phyloP scores from a whole-genome alignment of 1,284 basidiomycete genomes.

The Violaceomyces palustris region DNA sequence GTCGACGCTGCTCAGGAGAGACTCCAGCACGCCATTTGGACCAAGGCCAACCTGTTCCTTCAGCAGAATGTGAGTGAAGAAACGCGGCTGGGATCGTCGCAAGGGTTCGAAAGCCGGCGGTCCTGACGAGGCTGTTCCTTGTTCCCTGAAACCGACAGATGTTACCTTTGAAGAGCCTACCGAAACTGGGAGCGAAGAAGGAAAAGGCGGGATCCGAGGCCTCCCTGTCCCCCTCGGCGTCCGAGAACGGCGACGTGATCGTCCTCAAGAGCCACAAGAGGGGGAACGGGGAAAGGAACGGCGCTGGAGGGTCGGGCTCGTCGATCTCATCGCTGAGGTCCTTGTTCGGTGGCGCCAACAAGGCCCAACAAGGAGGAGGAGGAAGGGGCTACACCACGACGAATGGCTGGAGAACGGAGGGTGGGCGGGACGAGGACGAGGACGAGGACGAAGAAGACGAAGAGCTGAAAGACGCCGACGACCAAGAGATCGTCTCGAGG shows the following conservation, averaged over 20 bases:
- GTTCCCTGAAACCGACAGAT: too few species aligned
- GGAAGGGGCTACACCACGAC: conserved; percentile 3
- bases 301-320: conserved; percentile 10
- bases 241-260: background rate
- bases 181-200: conserved; percentile 59
- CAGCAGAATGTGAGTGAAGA: conserved; percentile 74
- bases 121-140: conserved; percentile 50
- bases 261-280: too few species aligned
- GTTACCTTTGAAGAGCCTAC: conserved; percentile 59
- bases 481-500: conserved; percentile 19
- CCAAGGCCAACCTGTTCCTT: conserved; percentile 73
- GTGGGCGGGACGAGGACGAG: conserved; percentile 1
- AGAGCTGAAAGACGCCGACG: conserved; percentile 3
- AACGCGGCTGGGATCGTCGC: background rate
- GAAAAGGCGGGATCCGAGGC: too few species aligned
- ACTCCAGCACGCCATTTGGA: conserved; percentile 74
- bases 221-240: conserved; percentile 1
- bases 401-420: conserved; percentile 1
- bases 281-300: background rate
- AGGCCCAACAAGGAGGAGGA: background rate
- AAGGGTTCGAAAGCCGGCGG: conserved; percentile 61
- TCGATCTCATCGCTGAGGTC: conserved; percentile 17
- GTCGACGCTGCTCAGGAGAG: conserved; percentile 64
- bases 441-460: conserved; percentile 1
- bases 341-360: conserved; percentile 20